Base-by-base conservation (phyloP, 805 yeast genomes). In the Saturnispora bothae region DNA sequence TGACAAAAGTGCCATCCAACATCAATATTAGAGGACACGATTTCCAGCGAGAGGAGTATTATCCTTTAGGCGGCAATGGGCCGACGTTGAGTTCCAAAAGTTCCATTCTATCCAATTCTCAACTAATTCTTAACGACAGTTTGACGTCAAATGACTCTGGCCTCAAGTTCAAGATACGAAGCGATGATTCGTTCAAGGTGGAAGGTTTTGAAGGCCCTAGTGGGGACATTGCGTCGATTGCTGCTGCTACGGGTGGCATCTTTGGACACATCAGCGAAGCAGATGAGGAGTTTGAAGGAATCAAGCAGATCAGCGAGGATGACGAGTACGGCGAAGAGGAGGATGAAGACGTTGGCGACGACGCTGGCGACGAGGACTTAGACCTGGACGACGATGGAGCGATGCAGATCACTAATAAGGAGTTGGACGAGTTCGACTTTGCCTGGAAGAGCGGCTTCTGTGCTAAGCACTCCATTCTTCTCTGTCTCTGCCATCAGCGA, bases 401-500 rank as follows among this genome's bases (percentile, higher is more conserved):
- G 13, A 39, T 43, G 30, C 39, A 32, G 15, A 25, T 28, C 21
- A 32, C 41, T 12, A 38, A 28, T n/a, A 31, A 20, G 22, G 42
- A 42, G 9, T 27, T 42, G 5, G 32, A 34, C 12, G 40, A 41
- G 7, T 37, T 37, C 22, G 31, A 27, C 4, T 17, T 36, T 19
- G n/a, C 23, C 7, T 26, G 51, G 28, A 32, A 45, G 20, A 42
- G 47, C 26, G 38, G 53, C 4, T 34, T 41, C 18, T 55, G 58
- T 41, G 52, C 59, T 5, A 50, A 47, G 26, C 59, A 56, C 35
- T 48, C 51, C 18, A 38, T 49, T 22, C 44, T 52, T 33, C 53
- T 47, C 33, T 54, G 59, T 40, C 40, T 43, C 8, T 51, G 55
- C 34, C 40, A 42, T 20, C 38, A 47, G 10, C 21, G 34, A 29